These are phyloP conservation scores for Boeremia exigua DNA, from an alignment of 2,329 filamentous ascomycete genomes.

Conservation along the genomic window DNA sequence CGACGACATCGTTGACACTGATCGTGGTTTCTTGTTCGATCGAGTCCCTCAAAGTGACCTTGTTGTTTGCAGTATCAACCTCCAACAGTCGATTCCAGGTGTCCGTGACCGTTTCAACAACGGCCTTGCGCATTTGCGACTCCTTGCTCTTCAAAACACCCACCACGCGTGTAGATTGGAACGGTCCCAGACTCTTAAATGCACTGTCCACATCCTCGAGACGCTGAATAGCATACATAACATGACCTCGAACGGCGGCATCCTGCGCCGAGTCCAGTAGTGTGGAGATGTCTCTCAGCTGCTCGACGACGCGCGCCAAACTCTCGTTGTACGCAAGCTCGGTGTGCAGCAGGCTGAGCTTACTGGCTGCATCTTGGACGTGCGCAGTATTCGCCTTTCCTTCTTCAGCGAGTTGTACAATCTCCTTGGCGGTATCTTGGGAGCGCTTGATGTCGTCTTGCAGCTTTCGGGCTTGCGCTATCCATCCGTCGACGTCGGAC, in stretches of 20 bases:
- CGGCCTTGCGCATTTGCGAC: slow-evolving; percentile 68
- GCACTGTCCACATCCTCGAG: slow-evolving; percentile 59
- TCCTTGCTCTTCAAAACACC: slow-evolving; percentile 70
- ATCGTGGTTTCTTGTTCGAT: slow-evolving; percentile 47
- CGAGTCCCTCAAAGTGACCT: slow-evolving; percentile 62
- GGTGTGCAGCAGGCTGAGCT: slow-evolving; percentile 61
- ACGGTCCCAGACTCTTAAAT: slow-evolving; percentile 65
- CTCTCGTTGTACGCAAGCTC: slow-evolving; percentile 67
- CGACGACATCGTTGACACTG: slow-evolving; percentile 42
- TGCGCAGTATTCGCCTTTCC: slow-evolving; percentile 68
- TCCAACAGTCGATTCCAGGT: slow-evolving; percentile 75
- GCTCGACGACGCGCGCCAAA: slow-evolving; percentile 58
- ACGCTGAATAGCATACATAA: slow-evolving; percentile 56
- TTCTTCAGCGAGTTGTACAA: slow-evolving; percentile 77
- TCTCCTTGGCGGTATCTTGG: slow-evolving; percentile 78
- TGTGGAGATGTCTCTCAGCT: slow-evolving; percentile 57
- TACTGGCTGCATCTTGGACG: slow-evolving; percentile 66
- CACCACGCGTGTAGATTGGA: slow-evolving; percentile 67
- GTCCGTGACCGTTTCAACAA: slow-evolving; percentile 69
- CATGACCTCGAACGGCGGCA: slow-evolving; percentile 52
- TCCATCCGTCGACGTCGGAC: slow-evolving; percentile 84
- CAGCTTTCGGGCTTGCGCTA: slow-evolving; percentile 79
- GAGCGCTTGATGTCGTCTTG: slow-evolving; percentile 86
- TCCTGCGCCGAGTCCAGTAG: slow-evolving; percentile 56
- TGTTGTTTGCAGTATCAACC: slow-evolving; percentile 63